Conservation (phyloP, 2,329 filamentous ascomycete species). For the Colletotrichum tropicale region DNA sequence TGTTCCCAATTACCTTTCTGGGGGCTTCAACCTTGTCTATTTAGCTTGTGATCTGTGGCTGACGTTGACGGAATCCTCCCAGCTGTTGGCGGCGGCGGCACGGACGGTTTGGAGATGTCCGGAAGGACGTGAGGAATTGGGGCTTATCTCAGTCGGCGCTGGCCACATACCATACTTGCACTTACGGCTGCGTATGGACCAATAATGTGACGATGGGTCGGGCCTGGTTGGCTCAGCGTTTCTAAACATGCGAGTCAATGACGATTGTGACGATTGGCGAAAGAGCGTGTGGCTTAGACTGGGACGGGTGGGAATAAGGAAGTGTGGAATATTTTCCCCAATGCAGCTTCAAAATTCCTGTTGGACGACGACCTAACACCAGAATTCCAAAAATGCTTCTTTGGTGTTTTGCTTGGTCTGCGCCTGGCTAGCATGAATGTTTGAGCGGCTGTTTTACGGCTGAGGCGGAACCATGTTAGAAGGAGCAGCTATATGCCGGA, state of each 20-base stretch:
- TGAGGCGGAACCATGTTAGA: background rate
- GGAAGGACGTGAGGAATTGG: constrained; percentile 15
- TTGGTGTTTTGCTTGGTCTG: background rate
- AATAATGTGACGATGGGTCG: background rate
- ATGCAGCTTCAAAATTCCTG: background rate
- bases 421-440: background rate
- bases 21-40: background rate
- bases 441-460: background rate
- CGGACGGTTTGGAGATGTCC: constrained; percentile 22
- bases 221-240: background rate
- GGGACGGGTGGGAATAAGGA: background rate
- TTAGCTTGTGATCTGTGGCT: constrained; percentile 13
- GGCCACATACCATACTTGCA: background rate
- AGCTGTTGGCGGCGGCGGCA: background rate
- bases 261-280: background rate
- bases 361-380: background rate
- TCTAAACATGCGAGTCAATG: background rate
- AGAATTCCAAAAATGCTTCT: background rate
- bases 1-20: background rate
- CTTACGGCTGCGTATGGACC: background rate
- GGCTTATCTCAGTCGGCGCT: background rate
- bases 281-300: background rate
- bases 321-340: background rate
- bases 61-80: constrained; percentile 1
- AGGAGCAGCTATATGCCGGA: background rate